Percentiles rank a stretch among this genome's conserved stretches.
phyloP scores from a whole-genome alignment of 306 rosid genomes.

The Vicia faba region DNA sequence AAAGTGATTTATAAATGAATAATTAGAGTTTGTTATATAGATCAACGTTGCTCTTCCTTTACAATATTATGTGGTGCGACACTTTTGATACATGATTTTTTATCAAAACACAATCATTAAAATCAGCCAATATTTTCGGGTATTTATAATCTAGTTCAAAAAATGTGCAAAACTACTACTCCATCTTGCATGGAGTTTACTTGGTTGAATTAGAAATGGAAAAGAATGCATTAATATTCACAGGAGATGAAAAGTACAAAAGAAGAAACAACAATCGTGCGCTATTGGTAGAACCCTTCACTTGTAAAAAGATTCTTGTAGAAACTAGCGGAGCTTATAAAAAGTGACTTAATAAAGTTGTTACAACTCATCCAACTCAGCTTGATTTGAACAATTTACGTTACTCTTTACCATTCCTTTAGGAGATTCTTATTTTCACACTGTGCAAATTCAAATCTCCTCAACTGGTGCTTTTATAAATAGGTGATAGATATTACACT shows the following conservation, averaged over 20 bases:
- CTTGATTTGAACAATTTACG: constrained; percentile 32
- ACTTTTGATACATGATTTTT: no score
- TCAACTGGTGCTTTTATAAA: not conserved
- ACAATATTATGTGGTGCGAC: no score
- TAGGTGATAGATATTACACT: not conserved
- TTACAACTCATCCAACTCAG: constrained; percentile 18
- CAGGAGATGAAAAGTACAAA: constrained; percentile 26
- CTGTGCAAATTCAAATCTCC: no score
- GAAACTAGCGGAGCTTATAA: constrained; percentile 44
- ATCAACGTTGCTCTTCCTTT: no score
- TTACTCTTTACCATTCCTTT: constrained; percentile 19
- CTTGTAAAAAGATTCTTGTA: constrained; percentile 19
- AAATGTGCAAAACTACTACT: not conserved
- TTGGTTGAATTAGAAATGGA: not conserved
- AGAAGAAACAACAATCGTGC: constrained; percentile 36
- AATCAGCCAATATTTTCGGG: not conserved
- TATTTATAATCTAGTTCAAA: not conserved
- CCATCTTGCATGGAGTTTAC: not conserved
- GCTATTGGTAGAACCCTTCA: constrained; percentile 9
- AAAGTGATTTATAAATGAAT: no score
- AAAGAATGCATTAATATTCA: constrained; percentile 33
- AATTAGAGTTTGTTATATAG: no score
- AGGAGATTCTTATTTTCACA: constrained; percentile 27
- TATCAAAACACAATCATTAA: no score
- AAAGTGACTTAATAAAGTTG: constrained; percentile 30